These are phyloP conservation scores for Fusarium gaditjirri DNA, from an alignment of 2,329 filamentous ascomycete species.

Conservation along the genomic window DNA sequence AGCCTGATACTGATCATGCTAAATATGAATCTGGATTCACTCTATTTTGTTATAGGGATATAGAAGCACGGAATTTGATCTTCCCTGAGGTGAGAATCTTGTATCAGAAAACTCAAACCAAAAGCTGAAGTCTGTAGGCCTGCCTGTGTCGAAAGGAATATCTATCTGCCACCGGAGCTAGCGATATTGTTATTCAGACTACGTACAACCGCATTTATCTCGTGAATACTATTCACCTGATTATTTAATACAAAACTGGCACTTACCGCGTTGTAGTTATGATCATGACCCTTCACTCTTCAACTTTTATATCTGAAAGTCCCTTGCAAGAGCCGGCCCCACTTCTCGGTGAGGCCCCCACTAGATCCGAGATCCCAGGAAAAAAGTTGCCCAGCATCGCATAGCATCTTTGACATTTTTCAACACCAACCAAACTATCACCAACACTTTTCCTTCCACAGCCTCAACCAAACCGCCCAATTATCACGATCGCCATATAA, in stretches of 20 bases:
- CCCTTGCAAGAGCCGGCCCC: constrained; percentile 18
- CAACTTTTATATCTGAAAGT: not conserved
- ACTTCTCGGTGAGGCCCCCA: constrained; percentile 38
- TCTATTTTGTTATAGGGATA: fast-evolving
- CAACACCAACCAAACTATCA: constrained; percentile 30
- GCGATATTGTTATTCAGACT: too few relatives aligned
- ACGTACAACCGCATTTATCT: too few relatives aligned
- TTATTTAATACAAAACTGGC: not conserved
- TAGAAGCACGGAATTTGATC: fast-evolving
- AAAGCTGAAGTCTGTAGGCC: not conserved
- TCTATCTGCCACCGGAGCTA: not conserved
- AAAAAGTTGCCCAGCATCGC: constrained; percentile 39
- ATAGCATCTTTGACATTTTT: constrained; percentile 21
- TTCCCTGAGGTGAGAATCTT: fast-evolving
- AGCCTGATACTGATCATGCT: not conserved
- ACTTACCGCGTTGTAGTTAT: not conserved
- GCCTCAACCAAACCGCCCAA: not conserved
- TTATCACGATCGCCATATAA: not conserved
- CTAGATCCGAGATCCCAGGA: constrained; percentile 37
- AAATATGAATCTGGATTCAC: fast-evolving
- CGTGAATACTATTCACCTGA: too few relatives aligned
- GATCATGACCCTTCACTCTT: not conserved
- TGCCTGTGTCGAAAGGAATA: fast-evolving
- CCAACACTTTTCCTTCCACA: not conserved
- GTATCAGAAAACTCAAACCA: too few relatives aligned